Conservation (phyloP, 2,329 filamentous ascomycete genomes). For the Torrubiella hemipterigena region DNA sequence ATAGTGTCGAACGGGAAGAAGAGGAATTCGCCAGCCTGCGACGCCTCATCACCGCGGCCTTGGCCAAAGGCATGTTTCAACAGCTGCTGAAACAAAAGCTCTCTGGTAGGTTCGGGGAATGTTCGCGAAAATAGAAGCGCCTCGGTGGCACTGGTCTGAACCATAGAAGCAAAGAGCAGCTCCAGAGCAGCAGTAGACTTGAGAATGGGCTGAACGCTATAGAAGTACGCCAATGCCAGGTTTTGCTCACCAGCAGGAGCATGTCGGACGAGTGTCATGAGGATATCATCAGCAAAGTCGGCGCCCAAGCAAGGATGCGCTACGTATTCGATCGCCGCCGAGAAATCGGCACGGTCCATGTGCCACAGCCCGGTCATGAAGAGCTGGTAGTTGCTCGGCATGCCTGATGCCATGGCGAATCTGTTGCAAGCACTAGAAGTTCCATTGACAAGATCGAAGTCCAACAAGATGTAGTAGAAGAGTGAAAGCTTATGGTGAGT, state of each 20-base stretch:
- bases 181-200: constrained; percentile 48
- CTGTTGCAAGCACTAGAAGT: constrained; percentile 36
- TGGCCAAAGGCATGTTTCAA: constrained; percentile 44
- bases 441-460: constrained; percentile 47
- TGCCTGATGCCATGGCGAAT: constrained; percentile 51
- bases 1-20: constrained; percentile 57
- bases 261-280: constrained; percentile 54
- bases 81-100: constrained; percentile 54
- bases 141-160: constrained; percentile 55
- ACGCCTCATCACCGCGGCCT: constrained; percentile 23
- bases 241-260: constrained; percentile 46
- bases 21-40: constrained; percentile 56
- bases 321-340: constrained; percentile 59
- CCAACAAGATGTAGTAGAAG: constrained; percentile 73
- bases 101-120: constrained; percentile 48
- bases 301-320: constrained; percentile 69
- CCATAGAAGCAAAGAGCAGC: constrained; percentile 58
- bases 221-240: constrained; percentile 66
- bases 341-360: constrained; percentile 60
- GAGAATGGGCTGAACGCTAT: constrained; percentile 63
- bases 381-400: constrained; percentile 66
- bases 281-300: constrained; percentile 75
- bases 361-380: constrained; percentile 77
- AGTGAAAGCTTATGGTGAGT: constrained; percentile 72
- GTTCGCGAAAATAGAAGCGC: constrained; percentile 62